These are phyloP conservation scores for Lathyrus sativus DNA, from an alignment of 306 rosid species.

Conservation along the genomic window DNA sequence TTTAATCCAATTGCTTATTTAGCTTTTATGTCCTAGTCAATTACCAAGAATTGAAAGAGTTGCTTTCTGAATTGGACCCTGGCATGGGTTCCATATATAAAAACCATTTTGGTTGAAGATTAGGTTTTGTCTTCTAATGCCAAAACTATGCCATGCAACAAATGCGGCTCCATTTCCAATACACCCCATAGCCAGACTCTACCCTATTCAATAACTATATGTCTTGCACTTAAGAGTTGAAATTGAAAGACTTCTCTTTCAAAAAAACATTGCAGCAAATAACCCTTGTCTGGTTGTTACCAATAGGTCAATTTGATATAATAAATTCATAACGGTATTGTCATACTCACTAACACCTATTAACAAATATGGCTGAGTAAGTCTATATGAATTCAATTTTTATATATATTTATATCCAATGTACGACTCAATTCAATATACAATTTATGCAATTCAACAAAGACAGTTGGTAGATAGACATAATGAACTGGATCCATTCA, in stretches of 20 bases:
- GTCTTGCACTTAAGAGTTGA: not conserved
- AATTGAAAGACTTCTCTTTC: too few relatives aligned
- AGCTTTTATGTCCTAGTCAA: not conserved
- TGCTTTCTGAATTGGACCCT: slow-evolving; percentile 23
- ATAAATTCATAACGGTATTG: slow-evolving; percentile 43
- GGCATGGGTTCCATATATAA: slow-evolving; percentile 35
- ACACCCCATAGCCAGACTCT: not conserved
- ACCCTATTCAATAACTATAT: not conserved
- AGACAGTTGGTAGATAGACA: slow-evolving; percentile 36
- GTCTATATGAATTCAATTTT: slow-evolving; percentile 19
- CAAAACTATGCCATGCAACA: slow-evolving; percentile 1
- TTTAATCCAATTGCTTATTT: slow-evolving; percentile 11
- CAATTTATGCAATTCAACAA: slow-evolving; percentile 31
- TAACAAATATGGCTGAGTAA: slow-evolving; percentile 4
- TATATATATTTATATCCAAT: slow-evolving; percentile 13
- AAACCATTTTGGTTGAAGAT: slow-evolving; percentile 8
- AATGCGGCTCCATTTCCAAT: slow-evolving; percentile 28
- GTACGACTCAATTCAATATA: slow-evolving; percentile 25
- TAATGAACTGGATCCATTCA: slow-evolving; percentile 34
- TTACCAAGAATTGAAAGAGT: slow-evolving; percentile 19
- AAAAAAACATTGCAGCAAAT: not conserved
- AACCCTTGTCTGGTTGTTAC: slow-evolving; percentile 19
- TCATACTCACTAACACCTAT: slow-evolving; percentile 28
- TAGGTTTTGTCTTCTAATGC: slow-evolving; percentile 29
- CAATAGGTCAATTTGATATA: slow-evolving; percentile 34